phyloP scores from a whole-genome alignment of 2,329 filamentous ascomycete species.

The Rutstroemia sp. region DNA sequence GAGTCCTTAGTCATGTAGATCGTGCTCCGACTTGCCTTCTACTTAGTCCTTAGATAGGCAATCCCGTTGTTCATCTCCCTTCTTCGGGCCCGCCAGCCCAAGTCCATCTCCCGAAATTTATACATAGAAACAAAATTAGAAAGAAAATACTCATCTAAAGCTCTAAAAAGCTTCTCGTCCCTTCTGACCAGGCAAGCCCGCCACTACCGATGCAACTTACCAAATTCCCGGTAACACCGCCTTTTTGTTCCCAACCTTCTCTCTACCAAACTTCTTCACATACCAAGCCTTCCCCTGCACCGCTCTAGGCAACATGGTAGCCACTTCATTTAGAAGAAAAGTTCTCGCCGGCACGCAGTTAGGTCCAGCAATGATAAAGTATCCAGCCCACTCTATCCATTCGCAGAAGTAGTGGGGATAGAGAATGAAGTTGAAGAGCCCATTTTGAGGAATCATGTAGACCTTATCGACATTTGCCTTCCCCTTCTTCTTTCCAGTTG shows the following conservation, averaged over 20 bases:
- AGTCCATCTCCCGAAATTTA: neutral
- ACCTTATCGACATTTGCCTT: slow-evolving; percentile 58
- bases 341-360: slow-evolving; percentile 66
- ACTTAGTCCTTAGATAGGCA: too few species aligned
- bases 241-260: slow-evolving; percentile 68
- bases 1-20: neutral
- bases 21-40: too few species aligned
- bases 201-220: slow-evolving; percentile 11
- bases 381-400: slow-evolving; percentile 94
- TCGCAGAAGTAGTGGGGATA: slow-evolving; percentile 95
- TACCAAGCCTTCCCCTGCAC: slow-evolving; percentile 82
- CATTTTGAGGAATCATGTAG: slow-evolving; percentile 78
- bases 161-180: too few species aligned
- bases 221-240: slow-evolving; percentile 55
- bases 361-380: slow-evolving; percentile 66
- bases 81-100: neutral
- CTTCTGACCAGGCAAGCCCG: too few species aligned
- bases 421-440: slow-evolving; percentile 74
- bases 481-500: slow-evolving; percentile 18
- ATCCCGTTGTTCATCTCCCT: neutral
- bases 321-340: slow-evolving; percentile 80
- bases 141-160: neutral
- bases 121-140: neutral
- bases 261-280: slow-evolving; percentile 74
- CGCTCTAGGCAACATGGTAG: slow-evolving; percentile 85